Percentiles rank a stretch among this genome's conserved stretches.
phyloP scores from a whole-genome alignment of 306 rosid species.

The Cicer judaicum region DNA sequence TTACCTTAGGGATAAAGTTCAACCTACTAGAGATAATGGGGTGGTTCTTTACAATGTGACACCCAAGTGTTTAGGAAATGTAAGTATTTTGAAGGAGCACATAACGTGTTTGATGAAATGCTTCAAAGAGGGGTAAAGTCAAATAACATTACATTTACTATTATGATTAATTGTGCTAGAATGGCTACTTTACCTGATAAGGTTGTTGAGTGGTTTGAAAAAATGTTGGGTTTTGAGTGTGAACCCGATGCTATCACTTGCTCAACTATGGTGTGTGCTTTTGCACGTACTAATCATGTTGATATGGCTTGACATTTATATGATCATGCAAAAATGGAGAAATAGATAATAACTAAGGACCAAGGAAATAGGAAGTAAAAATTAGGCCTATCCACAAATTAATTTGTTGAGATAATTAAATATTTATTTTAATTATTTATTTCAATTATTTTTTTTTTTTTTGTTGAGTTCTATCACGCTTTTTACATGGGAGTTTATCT shows the following conservation, averaged over 20 bases:
- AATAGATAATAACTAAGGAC: slow-evolving; percentile 46
- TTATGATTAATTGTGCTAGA: slow-evolving; percentile 80
- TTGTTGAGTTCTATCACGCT: too few species aligned
- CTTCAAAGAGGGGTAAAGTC: slow-evolving; percentile 69
- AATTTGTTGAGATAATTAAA: too few species aligned
- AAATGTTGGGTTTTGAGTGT: slow-evolving; percentile 71
- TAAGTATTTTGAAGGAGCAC: slow-evolving; percentile 70
- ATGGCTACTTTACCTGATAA: slow-evolving; percentile 56
- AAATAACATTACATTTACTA: slow-evolving; percentile 75
- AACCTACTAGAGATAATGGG: slow-evolving; percentile 47
- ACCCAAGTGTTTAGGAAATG: slow-evolving; percentile 67
- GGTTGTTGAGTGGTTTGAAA: slow-evolving; percentile 88
- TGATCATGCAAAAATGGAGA: slow-evolving; percentile 69
- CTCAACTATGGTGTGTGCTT: slow-evolving; percentile 77
- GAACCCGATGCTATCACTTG: slow-evolving; percentile 72
- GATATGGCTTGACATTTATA: slow-evolving; percentile 75
- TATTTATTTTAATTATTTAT: too few species aligned
- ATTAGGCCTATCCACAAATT: too few species aligned
- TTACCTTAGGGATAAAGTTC: slow-evolving; percentile 54
- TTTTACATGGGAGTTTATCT: too few species aligned
- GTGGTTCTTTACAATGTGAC: slow-evolving; percentile 74
- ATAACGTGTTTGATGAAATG: slow-evolving; percentile 85
- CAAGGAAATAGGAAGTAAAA: too few species aligned
- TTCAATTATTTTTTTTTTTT: too few species aligned
- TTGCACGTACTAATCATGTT: slow-evolving; percentile 72